A percentile compares a stretch with the other conserved stretches of the same genome.
Conservation (phyloP, 352 stramenopile genomes). For the Globisporangium rhizosaccharum region DNA sequence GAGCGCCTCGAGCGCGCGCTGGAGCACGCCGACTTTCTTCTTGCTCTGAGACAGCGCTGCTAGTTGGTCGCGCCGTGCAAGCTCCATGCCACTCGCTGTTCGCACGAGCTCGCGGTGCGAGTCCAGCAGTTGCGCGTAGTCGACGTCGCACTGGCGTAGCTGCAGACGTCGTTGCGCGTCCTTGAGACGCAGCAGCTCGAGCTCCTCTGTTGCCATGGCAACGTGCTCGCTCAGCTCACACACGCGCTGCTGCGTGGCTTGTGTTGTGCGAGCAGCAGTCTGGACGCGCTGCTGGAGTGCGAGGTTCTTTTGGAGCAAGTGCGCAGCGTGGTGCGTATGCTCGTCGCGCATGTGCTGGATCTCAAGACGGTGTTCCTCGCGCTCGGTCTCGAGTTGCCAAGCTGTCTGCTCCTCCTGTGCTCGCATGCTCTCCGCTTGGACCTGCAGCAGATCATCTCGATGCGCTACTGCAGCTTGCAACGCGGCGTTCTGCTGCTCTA, state of each 20-base stretch:
- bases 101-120: conserved; percentile 16
- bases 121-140: conserved; percentile 15
- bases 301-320: conserved; percentile 29
- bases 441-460: conserved; percentile 10
- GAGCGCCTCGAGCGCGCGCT: conserved; percentile 25
- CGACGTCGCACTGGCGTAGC: conserved; percentile 15
- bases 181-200: conserved; percentile 10
- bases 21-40: conserved; percentile 23
- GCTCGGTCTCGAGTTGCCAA: conserved; percentile 14
- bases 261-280: not conserved
- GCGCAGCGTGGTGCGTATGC: conserved; percentile 17
- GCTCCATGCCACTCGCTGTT: conserved; percentile 21
- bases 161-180: conserved; percentile 5
- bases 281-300: conserved; percentile 21
- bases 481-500: conserved; percentile 10
- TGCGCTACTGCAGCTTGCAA: conserved; percentile 10
- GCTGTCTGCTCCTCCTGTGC: conserved; percentile 27
- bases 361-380: not conserved
- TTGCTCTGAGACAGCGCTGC: conserved; percentile 22
- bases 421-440: conserved; percentile 18
- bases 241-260: conserved; percentile 1
- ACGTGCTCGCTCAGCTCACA: conserved; percentile 12
- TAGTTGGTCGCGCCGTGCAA: conserved; percentile 28
- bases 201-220: conserved; percentile 7
- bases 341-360: conserved; percentile 15